Base-by-base conservation (phyloP, 768 basidiomycete genomes). In the Collybiopsis confluens region DNA sequence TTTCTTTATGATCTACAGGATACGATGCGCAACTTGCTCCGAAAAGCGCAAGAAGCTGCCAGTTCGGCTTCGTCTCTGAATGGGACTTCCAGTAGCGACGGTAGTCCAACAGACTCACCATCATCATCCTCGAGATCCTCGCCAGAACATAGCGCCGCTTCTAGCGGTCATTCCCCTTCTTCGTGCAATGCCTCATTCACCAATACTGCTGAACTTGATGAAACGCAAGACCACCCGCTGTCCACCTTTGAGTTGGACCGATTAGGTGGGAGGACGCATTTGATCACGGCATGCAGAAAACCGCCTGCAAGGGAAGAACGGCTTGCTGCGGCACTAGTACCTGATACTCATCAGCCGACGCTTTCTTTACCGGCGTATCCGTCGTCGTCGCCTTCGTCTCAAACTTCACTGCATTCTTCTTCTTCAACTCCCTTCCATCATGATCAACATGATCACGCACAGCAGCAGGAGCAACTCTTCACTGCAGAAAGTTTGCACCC, bases 261-360 rank as follows among this genome's bases (percentile, higher is more conserved):
- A 24, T 64, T 83, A 38, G 77, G 76, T 21, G 83, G 83, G 2
- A 77, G 73, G 59, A 85, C 83, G 1, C 68, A 70, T 56, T 61
- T 79, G 3, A 68, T 78, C 35, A 63, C 73, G 8, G 11, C 47
- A 23, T 48, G 47, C 26, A 37, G 21, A 23, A 15, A n/a, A 15
- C 35, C 45, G 4, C 16, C 13, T 5, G 13, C 24, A 20, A 8
- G 21, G 7, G 16, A 16, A 9, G 35, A 18, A 2, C 35, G 35
- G 33, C 16, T 24, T 4, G 20, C 30, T 35, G 3, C 47, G 5
- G 11, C 20, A 2, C n/a, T n/a, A n/a, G n/a, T n/a, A n/a, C n/a
- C n/a, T n/a, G n/a, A n/a, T n/a, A n/a, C n/a, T n/a, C n/a, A n/a
- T n/a, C n/a, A n/a, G n/a, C n/a, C n/a, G n/a, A n/a, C n/a, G n/a